Conservation (phyloP, 1,284 basidiomycete genomes). For the Lentinula novae-zelandiae region DNA sequence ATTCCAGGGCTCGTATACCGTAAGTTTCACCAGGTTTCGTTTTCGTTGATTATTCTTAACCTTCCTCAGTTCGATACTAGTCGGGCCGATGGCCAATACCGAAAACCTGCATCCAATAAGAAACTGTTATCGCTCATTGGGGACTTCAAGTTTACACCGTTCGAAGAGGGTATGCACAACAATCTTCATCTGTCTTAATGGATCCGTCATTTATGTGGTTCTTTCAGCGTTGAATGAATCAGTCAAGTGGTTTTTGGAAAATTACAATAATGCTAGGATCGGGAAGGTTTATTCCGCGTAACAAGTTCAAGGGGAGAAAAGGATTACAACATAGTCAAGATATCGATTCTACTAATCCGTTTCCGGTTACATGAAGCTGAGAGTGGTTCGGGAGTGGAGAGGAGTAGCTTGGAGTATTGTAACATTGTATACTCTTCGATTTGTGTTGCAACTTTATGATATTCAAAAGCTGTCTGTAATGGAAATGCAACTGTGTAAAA, state of each 20-base stretch:
- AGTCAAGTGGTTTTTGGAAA: constrained; percentile 77
- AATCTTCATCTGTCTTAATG: neutral
- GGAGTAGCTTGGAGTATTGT: too few relatives aligned
- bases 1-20: constrained; percentile 70
- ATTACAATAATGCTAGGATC: constrained; percentile 65
- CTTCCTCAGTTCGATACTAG: constrained; percentile 58
- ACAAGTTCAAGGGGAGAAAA: too few relatives aligned
- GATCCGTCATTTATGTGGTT: neutral
- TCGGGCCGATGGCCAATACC: constrained; percentile 82
- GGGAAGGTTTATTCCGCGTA: constrained; percentile 25
- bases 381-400: too few relatives aligned
- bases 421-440: too few relatives aligned
- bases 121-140: constrained; percentile 71
- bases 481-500: too few relatives aligned
- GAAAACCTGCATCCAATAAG: constrained; percentile 90
- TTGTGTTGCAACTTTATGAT: too few relatives aligned
- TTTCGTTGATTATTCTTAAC: neutral
- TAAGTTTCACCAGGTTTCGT: constrained; percentile 26
- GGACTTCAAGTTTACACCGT: constrained; percentile 84
- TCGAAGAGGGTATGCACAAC: constrained; percentile 60
- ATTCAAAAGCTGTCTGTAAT: too few relatives aligned
- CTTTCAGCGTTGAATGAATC: constrained; percentile 60
- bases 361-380: too few relatives aligned
- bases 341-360: too few relatives aligned
- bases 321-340: neutral